Base-by-base conservation (phyloP, 129 eudicot genomes). In the Silybum marianum region DNA sequence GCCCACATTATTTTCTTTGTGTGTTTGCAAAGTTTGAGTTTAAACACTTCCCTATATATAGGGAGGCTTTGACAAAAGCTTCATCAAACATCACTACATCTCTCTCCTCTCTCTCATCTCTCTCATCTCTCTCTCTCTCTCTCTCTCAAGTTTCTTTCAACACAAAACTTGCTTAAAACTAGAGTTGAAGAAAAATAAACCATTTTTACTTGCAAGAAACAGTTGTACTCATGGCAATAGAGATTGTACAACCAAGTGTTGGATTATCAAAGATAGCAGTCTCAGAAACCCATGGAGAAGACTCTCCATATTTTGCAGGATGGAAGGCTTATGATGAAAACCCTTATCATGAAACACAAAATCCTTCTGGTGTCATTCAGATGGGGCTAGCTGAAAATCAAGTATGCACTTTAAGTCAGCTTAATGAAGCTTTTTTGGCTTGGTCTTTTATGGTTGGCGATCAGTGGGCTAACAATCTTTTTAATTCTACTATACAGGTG, bases 361-460 rank as follows among this genome's bases (percentile, higher is more conserved):
- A 95, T 40, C 94, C 99, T 21, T 69, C 88, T 3, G 99, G 99
- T 7, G 99, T 95, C 51, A 95, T 95, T 66, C 99, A 95, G 72
- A 95, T 95, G 98, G 99, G 99, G 23, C 81, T 95, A 82, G 99
- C 99, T 3, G 99, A 95, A 80, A 95, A 95, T 89, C 98, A 95
- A 91, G 97, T 94, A 88, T 86, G 80, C 81, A n/a, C 30, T 3
- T 16, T 48, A 14, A n/a, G 4, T 8, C 6, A 65, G 4, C 69
- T 65, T 65, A 22, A 19, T 21, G 6, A 54, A 54, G 46, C 12
- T 30, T 60, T 74, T 9, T 22, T 24, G 44, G 28, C 28, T 25
- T 69, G 1, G 2, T 65, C 1, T 23, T 14, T 38, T 30, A 16
- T 58, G 18, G 26, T 80, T 72, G 42, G 78, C n/a, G 78, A 40